Evolutionary conservation across 306 rosid genomes (phyloP), one percentile per base, ranked within the genome.

Genomic region (Vigna nakashimae): DNA sequence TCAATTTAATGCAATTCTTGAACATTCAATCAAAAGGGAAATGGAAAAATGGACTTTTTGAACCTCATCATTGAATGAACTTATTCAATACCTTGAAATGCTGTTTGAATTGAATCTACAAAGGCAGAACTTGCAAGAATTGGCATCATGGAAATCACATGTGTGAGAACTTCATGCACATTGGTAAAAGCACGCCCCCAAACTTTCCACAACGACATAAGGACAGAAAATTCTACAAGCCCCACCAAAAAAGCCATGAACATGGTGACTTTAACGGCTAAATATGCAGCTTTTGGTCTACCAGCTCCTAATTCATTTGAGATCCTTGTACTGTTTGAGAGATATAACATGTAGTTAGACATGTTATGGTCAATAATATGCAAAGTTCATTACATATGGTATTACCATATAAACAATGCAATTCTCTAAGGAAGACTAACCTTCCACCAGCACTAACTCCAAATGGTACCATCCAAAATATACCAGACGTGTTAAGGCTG

Each of bases 271-370:
- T 76, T 51, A 9, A 89, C 91, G 2, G 97, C 90, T 69, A 93
- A 83, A 67, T 86, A 76, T 42, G 97, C 93, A 43, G 85, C 82
- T 50, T 78, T 79, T 8, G 97, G 88, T 74, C 8, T 52, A 22
- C 93, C 96, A 38, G 96, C 93, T 50, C 98, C 96, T 40, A 93
- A 75, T 81, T 91, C 96, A 67, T 91, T 90, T 52, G 98, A 90
- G 58, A 90, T 90, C 70, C 98, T 86, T 52, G 90, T 91, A 78
- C 97, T 93, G 80, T 15, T 70, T 30, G 7, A 71, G 34, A 15
- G 16, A 22, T 65, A 73, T 22, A 71, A 65, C 18, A 18, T 64
- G 24, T 7, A 51, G 66, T 30, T 15, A 75, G 18, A 62, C 51
- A 68, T 1, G 38, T 66, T 43, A 74, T 68, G 64, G 2, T 7